phyloP scores from a whole-genome alignment of 2,329 filamentous ascomycete genomes.

The Xylariaceae sp. region DNA sequence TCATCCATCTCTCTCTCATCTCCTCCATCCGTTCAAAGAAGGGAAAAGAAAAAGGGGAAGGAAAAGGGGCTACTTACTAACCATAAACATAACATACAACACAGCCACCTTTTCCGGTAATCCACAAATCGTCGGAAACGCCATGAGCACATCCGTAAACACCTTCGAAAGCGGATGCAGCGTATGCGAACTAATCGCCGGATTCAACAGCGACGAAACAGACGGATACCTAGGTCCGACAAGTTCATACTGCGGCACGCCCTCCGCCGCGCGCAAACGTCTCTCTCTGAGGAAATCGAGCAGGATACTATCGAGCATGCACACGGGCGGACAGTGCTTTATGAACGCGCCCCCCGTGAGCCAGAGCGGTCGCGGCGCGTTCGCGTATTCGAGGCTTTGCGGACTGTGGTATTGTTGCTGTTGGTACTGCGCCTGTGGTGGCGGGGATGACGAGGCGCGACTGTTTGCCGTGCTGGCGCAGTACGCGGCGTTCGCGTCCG shows the following conservation, averaged over 20 bases:
- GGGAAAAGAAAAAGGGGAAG: neutral
- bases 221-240: constrained; percentile 75
- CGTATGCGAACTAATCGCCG: constrained; percentile 53
- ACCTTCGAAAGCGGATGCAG: constrained; percentile 73
- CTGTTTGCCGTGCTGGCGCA: constrained; percentile 2
- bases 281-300: constrained; percentile 72
- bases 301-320: constrained; percentile 72
- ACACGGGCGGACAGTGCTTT: constrained; percentile 63
- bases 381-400: constrained; percentile 13
- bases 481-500: constrained; percentile 23
- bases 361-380: neutral
- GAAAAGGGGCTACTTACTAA: constrained; percentile 38
- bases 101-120: constrained; percentile 78
- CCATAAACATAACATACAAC: constrained; percentile 78
- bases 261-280: constrained; percentile 59
- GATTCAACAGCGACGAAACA: constrained; percentile 72
- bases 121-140: constrained; percentile 74
- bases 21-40: neutral
- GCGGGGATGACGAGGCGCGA: constrained; percentile 7
- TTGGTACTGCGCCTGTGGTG: constrained; percentile 1
- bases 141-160: constrained; percentile 76
- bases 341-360: constrained; percentile 36
- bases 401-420: neutral
- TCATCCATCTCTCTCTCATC: too few species aligned
- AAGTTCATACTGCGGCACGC: constrained; percentile 58